A percentile compares a stretch with the other conserved stretches of the same genome.
Evolutionary conservation across 208 protist species (phyloP).

Genomic region (Leishmania guyanensis): DNA sequence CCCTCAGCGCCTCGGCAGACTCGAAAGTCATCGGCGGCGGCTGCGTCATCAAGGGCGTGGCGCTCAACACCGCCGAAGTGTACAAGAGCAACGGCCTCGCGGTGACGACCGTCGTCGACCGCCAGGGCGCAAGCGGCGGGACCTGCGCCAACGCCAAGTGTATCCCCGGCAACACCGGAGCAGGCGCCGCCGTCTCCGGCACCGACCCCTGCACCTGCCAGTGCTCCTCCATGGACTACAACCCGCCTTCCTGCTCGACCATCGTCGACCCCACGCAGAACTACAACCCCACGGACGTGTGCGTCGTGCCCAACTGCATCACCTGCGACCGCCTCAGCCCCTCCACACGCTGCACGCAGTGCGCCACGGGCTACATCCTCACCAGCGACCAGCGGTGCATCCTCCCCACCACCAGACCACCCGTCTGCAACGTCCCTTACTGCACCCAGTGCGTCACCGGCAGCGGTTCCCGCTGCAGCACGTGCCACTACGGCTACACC

Average conservation of each 20-base stretch:
- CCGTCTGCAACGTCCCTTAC: neutral
- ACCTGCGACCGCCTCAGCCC: constrained; percentile 1
- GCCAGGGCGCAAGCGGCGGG: neutral
- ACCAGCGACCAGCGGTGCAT: neutral
- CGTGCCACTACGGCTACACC: too few relatives aligned
- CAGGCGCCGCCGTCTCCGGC: neutral
- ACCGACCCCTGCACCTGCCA: constrained; percentile 9
- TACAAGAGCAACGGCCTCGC: neutral
- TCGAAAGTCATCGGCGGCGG: neutral
- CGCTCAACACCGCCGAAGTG: neutral
- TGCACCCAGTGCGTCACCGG: neutral
- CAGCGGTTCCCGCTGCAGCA: too few relatives aligned
- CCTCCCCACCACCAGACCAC: neutral
- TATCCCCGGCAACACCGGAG: constrained; percentile 5
- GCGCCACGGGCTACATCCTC: neutral
- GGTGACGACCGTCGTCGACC: constrained; percentile 2
- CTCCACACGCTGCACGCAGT: neutral
- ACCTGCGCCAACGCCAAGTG: constrained; percentile 19
- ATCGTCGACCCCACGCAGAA: constrained; percentile 7
- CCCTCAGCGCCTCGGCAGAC: neutral
- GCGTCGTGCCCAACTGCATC: neutral
- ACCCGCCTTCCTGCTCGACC: constrained; percentile 5
- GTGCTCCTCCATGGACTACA: constrained; percentile 9
- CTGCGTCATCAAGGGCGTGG: constrained; percentile 1
- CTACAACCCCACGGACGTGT: neutral